Base-by-base conservation (phyloP, 805 yeast genomes). In the Pichia heedii region DNA sequence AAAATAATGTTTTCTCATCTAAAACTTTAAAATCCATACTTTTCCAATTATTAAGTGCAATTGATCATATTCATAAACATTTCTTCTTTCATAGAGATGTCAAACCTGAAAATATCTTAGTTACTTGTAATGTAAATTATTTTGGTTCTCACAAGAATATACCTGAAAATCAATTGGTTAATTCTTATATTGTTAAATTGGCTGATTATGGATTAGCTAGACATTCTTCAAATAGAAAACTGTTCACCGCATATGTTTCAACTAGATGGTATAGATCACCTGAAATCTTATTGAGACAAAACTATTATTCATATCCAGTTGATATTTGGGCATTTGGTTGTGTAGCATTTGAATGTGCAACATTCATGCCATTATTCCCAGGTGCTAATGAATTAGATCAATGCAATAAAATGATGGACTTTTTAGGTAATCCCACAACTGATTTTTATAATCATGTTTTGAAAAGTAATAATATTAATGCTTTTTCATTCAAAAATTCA, bases 231-330 rank as follows among this genome's bases (percentile, higher is more conserved):
- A 75, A 76, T 55, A 61, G 58, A 22, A 70, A 68, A 45, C 76
- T 77, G 1, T 84, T 76, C 54, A 84, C 94, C 0, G 79, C 82
- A 2, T 84, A 84, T 51, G 86, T 84, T 7, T 79, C 90, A 0
- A 84, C 95, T 0, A 72, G 95, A 54, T 84, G 95, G 95, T 84
- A 84, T 55, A 68, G 95, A 49, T 76, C 90, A 0, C 95, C 95
- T 0, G 95, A 84, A 58, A 81, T 84, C 19, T 66, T 84, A 37
- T 64, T 84, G 45, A 70, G 90, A 51, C 78, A 74, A 49, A 71
- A 70, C 5, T 66, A 61, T 53, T 81, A 84, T 55, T 74, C 86
- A 0, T 73, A 64, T 48, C 87, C 93, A 2, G 73, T 82, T 32
- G 95, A 84, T 64, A 74, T 84, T 29, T 84, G 95, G 95, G 90